Evolutionary conservation across 129 eudicot genomes (phyloP).

Genomic region (Flaveria trinervia): DNA sequence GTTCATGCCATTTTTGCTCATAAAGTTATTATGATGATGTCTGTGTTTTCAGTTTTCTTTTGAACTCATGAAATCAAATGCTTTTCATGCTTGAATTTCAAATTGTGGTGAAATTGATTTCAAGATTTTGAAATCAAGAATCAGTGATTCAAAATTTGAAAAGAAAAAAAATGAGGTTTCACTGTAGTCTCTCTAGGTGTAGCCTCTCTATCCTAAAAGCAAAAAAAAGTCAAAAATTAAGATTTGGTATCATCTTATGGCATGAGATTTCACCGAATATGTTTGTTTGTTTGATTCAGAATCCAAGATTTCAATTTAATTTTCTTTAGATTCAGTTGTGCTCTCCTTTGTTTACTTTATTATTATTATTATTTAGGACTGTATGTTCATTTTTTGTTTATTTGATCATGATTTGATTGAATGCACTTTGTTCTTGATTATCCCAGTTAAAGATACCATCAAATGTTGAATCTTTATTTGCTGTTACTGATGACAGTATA

Average conservation of each 20-base stretch:
- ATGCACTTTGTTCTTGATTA: constrained; percentile 17
- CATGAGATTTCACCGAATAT: too few relatives aligned
- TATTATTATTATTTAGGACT: neutral
- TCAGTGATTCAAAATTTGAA: too few relatives aligned
- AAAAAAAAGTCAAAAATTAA: too few relatives aligned
- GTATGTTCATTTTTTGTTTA: constrained; percentile 8
- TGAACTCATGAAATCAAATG: constrained; percentile 20
- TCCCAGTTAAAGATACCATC: neutral
- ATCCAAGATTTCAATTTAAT: neutral
- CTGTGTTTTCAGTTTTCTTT: constrained; percentile 27
- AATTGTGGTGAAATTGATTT: neutral
- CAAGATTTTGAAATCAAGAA: too few relatives aligned
- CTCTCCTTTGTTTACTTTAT: neutral
- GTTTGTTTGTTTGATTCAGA: neutral
- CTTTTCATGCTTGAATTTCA: neutral
- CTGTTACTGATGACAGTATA: neutral
- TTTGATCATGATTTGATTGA: constrained; percentile 2
- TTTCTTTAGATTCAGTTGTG: constrained; percentile 15
- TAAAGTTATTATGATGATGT: constrained; percentile 28
- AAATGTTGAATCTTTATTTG: neutral
- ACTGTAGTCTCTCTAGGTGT: too few relatives aligned
- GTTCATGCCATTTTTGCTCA: constrained; percentile 41
- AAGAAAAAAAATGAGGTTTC: too few relatives aligned
- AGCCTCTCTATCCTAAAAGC: too few relatives aligned
- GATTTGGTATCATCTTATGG: too few relatives aligned